Conservation (phyloP, 495 filamentous ascomycete species). For the Neurospora sp. region DNA sequence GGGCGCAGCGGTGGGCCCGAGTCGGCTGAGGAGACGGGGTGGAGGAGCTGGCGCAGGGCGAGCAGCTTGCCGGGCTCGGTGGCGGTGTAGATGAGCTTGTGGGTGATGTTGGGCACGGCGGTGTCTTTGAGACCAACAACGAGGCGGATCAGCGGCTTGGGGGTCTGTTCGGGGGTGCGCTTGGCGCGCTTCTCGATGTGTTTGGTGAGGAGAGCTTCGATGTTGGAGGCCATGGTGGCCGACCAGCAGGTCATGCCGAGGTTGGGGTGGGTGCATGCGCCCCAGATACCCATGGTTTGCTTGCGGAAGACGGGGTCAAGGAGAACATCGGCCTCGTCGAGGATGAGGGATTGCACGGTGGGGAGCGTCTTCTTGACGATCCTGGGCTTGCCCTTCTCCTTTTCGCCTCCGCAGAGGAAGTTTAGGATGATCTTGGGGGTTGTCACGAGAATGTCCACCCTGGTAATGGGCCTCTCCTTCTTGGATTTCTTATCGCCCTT, state of each 20-base stretch:
- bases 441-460: conserved; percentile 78
- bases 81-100: conserved; percentile 82
- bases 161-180: conserved; percentile 24
- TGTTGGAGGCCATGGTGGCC: conserved; percentile 89
- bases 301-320: conserved; percentile 83
- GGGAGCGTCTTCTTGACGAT: conserved; percentile 42
- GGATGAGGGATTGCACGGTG: conserved; percentile 57
- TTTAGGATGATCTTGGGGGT: conserved; percentile 75
- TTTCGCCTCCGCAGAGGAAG: conserved; percentile 45
- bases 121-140: conserved; percentile 94
- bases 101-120: conserved; percentile 80
- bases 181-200: conserved; percentile 47
- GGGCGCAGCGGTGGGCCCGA: conserved; percentile 57
- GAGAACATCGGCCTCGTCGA: conserved; percentile 94
- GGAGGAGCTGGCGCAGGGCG: conserved; percentile 84
- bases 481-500: conserved; percentile 4
- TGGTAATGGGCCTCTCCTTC: conserved; percentile 38
- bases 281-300: conserved; percentile 84
- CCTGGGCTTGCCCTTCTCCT: conserved; percentile 13
- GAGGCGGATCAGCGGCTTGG: conserved; percentile 60
- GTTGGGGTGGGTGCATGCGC: conserved; percentile 52
- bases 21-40: conserved; percentile 52
- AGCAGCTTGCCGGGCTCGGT: conserved; percentile 90
- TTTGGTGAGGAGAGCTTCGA: conserved; percentile 60
- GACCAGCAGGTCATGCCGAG: conserved; percentile 81